Evolutionary conservation across 2,329 filamentous ascomycete species (phyloP), one percentile per base, ranked within the genome.

Genomic region (Ophiostoma sp.): DNA sequence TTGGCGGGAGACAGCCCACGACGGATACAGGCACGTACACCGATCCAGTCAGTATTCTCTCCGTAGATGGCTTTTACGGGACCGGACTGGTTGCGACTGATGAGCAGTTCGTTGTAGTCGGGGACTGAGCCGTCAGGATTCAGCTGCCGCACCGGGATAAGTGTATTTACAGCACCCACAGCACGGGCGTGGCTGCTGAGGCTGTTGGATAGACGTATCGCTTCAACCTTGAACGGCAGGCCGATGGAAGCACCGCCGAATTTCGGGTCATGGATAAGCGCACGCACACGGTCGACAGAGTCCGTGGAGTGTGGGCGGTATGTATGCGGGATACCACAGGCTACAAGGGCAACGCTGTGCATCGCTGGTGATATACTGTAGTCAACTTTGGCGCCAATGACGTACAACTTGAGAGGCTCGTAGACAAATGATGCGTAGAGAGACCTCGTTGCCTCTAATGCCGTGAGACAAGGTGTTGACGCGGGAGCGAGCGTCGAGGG

Each of bases 361-460:
- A 92, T 91, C 9, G 86, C 85, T 0, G 89, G 89, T 0, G 88
- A 90, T 52, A 91, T 79, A 69, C 87, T 90, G 77, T 89, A 90
- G 62, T 84, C 85, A 41, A 89, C 84, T 70, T 86, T 87, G 52
- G 84, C 86, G 36, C 89, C 89, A 58, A 90, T 83, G 67, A 90
- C 85, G 73, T 87, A 89, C 73, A 89, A 89, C 62, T 86, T 83
- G 74, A 91, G 84, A 0, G 87, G 85, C 60, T 90, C 86, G 63
- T 89, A 80, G 0, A 85, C 80, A 67, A 87, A 87, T 11, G 84
- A 84, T 16, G 83, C 81, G 73, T 88, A 91, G 4, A 90, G 81
- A 4, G 83, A 82, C 71, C 84, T 79, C 58, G 87, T 85, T 0
- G 84, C 82, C 71, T 89, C 84, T 44, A 80, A 79, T 4, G 84